Base-by-base conservation (phyloP, 768 basidiomycete genomes). In the Rhodosporidiobolus odoratus region DNA sequence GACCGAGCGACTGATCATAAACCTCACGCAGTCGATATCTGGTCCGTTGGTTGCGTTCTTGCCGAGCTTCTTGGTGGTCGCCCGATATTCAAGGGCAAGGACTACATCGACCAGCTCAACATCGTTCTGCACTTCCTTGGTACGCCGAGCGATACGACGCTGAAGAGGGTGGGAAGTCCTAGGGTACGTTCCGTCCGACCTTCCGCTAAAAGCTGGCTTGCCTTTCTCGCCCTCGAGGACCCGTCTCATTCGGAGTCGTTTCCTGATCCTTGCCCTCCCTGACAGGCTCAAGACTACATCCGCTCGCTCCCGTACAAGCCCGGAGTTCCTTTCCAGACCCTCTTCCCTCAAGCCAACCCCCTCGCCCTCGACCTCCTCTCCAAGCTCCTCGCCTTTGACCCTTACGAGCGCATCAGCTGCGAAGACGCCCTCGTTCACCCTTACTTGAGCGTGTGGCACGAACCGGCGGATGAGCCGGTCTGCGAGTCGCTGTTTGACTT, bases 101-200 rank as follows among this genome's bases (percentile, higher is more conserved):
- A 98, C 78, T 98, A 99, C 78, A 95, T 99, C 65, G 96, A 99
- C 79, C 96, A 99, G 79, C 84, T 98, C 61, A 98, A 98, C 79
- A 74, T 69, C 65, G 97, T 99, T 77, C 84, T 99, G 45, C 94
- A 98, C 80, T 92, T 94, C 77, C 87, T 98, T n/a, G 96, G 96
- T 34, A 98, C 96, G 1, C 96, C 95, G 1, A 90, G 91, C 27
- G 96, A 99, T 79, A 92, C 95, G 71, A 96, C 96, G 0, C 86
- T 99, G 19, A 88, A 95, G 57, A 88, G 96, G 57, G 94, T 99
- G 60, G 96, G 96, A 32, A 92, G 90, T 45, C 95, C 96, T 40
- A 85, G 96, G 69, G 93, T 92, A 77, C 58, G 87, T 82, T 37
- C 43, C 41, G 38, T 12, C 37, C 60, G 12, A 59, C n/a, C 52